Conservation (phyloP, 2,329 filamentous ascomycete species). For the Trichoderma brevicompactum region DNA sequence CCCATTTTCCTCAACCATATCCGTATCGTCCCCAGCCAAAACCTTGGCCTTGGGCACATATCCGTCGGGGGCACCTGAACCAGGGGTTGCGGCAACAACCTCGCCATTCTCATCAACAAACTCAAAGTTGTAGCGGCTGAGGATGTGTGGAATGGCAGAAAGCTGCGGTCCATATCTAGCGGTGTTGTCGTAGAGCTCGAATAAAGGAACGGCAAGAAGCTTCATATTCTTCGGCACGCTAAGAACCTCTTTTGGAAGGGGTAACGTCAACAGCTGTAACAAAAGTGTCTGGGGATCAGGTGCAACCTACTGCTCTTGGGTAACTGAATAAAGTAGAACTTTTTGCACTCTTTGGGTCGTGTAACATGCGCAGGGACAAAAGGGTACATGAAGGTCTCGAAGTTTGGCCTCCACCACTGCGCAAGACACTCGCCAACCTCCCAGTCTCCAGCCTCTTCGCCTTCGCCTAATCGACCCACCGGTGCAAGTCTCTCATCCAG, state of each 20-base stretch:
- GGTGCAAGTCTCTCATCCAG: conserved; percentile 93
- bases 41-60: conserved; percentile 68
- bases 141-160: conserved; percentile 91
- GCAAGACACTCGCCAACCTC: conserved; percentile 91
- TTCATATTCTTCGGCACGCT: conserved; percentile 99
- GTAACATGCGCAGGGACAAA: conserved; percentile 97
- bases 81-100: conserved; percentile 82
- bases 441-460: conserved; percentile 86
- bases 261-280: conserved; percentile 7
- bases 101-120: conserved; percentile 93
- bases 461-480: conserved; percentile 83
- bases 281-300: not conserved
- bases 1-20: conserved; percentile 60
- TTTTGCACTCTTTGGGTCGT: conserved; percentile 97
- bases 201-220: conserved; percentile 91
- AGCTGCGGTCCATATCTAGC: conserved; percentile 93
- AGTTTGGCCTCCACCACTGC: conserved; percentile 99
- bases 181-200: conserved; percentile 98
- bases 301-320: conserved; percentile 75
- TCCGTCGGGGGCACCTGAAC: conserved; percentile 62
- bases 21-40: conserved; percentile 64
- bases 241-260: conserved; percentile 70
- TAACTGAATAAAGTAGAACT: conserved; percentile 95
- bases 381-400: conserved; percentile 99
- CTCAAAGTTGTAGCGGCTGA: conserved; percentile 96